phyloP scores from a whole-genome alignment of 2,329 filamentous ascomycete species.

The Aspergillus awamori region DNA sequence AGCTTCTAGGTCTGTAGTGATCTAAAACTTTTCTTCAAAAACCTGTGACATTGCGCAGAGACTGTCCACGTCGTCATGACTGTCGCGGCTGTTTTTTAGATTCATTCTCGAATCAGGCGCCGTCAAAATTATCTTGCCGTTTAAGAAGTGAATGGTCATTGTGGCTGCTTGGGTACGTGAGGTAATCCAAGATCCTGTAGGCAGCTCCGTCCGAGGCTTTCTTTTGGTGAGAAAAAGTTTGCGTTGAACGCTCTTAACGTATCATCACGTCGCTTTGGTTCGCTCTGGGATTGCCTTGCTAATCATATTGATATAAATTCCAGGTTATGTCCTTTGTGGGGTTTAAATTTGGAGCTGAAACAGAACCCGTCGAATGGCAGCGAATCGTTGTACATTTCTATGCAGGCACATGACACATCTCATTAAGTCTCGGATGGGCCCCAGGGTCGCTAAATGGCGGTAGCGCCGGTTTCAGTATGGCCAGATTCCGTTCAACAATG shows the following conservation, averaged over 20 bases:
- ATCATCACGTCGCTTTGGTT: too few species aligned
- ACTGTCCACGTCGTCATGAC: slow-evolving; percentile 55
- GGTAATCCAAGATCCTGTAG: slow-evolving; percentile 43
- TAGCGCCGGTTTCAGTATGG: too few species aligned
- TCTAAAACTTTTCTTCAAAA: slow-evolving; percentile 64
- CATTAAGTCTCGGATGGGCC: too few species aligned
- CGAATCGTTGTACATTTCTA: too few species aligned
- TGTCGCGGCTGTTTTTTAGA: slow-evolving; percentile 49
- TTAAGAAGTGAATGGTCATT: slow-evolving; percentile 60
- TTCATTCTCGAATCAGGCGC: slow-evolving; percentile 68
- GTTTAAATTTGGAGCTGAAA: too few species aligned
- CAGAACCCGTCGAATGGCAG: too few species aligned
- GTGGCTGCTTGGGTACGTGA: slow-evolving; percentile 56
- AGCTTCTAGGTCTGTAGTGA: slow-evolving; percentile 61
- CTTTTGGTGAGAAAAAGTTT: slow-evolving; percentile 40
- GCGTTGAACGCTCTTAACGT: slow-evolving; percentile 33
- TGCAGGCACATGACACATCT: too few species aligned
- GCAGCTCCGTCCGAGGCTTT: slow-evolving; percentile 40
- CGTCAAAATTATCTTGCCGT: slow-evolving; percentile 65
- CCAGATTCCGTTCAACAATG: too few species aligned
- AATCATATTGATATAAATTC: too few species aligned
- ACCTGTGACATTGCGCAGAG: slow-evolving; percentile 64
- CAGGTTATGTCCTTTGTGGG: too few species aligned
- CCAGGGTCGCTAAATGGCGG: too few species aligned
- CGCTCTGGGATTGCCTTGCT: too few species aligned